Evolutionary conservation across 169 alveolate genomes (phyloP).

Genomic region (Plasmodium blacklocki): DNA sequence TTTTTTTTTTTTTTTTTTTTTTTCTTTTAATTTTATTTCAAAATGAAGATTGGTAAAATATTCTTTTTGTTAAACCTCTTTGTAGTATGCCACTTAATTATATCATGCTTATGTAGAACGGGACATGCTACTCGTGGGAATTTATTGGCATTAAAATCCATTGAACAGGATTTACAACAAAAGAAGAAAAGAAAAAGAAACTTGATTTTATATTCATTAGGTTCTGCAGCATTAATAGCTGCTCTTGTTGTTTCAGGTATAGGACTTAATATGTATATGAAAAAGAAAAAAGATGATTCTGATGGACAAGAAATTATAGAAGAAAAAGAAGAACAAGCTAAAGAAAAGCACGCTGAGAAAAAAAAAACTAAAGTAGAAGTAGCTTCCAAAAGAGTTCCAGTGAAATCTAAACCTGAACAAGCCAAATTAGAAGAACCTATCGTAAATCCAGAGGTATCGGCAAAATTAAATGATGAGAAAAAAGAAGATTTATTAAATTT

Average conservation of each 20-base stretch:
- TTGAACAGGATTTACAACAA: constrained; percentile 5
- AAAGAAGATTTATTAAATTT: too few relatives aligned
- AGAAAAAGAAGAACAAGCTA: not conserved
- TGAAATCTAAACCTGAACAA: not conserved
- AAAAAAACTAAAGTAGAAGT: not conserved
- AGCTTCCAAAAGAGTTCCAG: not conserved
- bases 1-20: too few relatives aligned
- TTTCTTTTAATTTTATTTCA: too few relatives aligned
- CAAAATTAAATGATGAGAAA: too few relatives aligned
- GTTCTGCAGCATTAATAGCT: constrained; percentile 9
- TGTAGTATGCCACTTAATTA: constrained; percentile 9
- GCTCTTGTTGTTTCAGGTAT: constrained; percentile 21
- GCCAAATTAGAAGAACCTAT: too few relatives aligned
- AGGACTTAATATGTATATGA: constrained; percentile 31
- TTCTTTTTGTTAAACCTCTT: constrained; percentile 17
- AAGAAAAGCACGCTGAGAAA: not conserved
- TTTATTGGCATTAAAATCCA: not conserved
- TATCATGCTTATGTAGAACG: constrained; percentile 2
- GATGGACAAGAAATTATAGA: not conserved
- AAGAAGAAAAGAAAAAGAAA: constrained; percentile 18
- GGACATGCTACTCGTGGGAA: not conserved
- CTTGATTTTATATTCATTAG: constrained; percentile 11
- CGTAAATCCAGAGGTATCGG: too few relatives aligned
- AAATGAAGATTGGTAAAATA: constrained; percentile 24
- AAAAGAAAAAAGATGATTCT: constrained; percentile 20